Conservation (phyloP, 176 grass and related monocot genomes). For the Canna indica region DNA sequence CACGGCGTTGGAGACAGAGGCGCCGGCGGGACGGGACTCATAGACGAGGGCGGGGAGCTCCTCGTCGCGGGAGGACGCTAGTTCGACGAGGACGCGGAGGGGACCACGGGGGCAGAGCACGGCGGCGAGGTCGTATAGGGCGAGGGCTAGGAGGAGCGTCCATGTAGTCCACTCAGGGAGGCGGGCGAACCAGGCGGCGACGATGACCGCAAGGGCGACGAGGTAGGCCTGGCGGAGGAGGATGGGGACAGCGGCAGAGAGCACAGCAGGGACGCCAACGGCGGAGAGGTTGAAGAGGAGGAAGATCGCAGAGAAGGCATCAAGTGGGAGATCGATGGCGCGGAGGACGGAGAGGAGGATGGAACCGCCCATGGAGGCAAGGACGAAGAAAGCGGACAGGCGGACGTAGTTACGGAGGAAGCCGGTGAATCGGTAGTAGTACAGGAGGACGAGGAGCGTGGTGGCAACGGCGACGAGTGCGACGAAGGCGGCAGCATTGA, state of each 20-base stretch:
- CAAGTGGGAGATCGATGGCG: constrained; percentile 47
- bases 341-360: constrained; percentile 52
- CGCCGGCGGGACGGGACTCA: constrained; percentile 40
- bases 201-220: constrained; percentile 76
- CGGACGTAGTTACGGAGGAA: constrained; percentile 98
- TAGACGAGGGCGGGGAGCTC: constrained; percentile 89
- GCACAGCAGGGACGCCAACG: constrained; percentile 69
- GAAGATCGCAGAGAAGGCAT: constrained; percentile 50
- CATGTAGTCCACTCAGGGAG: constrained; percentile 96
- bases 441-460: constrained; percentile 72
- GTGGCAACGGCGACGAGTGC: constrained; percentile 59
- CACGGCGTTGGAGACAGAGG: constrained; percentile 13
- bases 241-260: constrained; percentile 63
- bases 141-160: constrained; percentile 80
- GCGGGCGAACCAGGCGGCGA: constrained; percentile 76
- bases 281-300: constrained; percentile 71
- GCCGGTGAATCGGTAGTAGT: constrained; percentile 91
- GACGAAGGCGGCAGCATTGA: constrained; percentile 86
- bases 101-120: constrained; percentile 76
- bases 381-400: constrained; percentile 92
- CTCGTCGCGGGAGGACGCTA: constrained; percentile 81
- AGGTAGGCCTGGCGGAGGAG: constrained; percentile 85
- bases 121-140: constrained; percentile 71
- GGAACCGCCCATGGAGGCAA: constrained; percentile 84
- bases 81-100: constrained; percentile 81